Percentiles rank a stretch among this genome's conserved stretches.
These are phyloP conservation scores for Kregervanrija fluxuum DNA, from an alignment of 805 yeast species.

Conservation along the genomic window DNA sequence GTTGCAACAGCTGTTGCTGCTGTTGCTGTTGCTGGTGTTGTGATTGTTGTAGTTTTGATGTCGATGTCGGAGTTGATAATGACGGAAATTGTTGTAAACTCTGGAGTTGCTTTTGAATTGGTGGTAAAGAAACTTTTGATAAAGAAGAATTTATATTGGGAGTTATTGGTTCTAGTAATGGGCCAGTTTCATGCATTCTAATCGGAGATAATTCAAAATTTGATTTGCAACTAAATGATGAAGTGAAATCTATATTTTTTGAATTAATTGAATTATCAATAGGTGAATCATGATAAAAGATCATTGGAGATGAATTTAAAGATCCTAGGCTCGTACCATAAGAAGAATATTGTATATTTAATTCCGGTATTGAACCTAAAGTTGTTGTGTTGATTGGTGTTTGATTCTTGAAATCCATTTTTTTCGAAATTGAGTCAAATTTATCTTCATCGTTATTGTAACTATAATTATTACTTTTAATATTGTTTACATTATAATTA, in stretches of 20 bases:
- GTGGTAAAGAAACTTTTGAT: conserved; percentile 10
- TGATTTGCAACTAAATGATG: conserved; percentile 60
- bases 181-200: conserved; percentile 53
- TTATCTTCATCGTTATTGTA: background rate
- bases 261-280: conserved; percentile 15
- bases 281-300: conserved; percentile 17
- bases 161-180: conserved; percentile 57
- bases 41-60: conserved; percentile 4
- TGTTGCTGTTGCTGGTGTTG: too few relatives aligned
- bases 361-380: conserved; percentile 7
- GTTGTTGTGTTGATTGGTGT: conserved; percentile 1
- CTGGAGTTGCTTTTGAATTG: conserved; percentile 9
- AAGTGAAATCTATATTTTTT: conserved; percentile 42
- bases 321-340: background rate
- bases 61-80: conserved; percentile 3
- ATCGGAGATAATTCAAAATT: conserved; percentile 59
- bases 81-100: conserved; percentile 3
- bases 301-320: conserved; percentile 9
- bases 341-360: conserved; percentile 7
- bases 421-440: background rate
- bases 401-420: conserved; percentile 1
- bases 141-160: conserved; percentile 30
- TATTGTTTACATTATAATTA: background rate
- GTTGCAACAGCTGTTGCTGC: conserved; percentile 1
- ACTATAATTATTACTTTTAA: background rate